Evolutionary conservation across 305 asterid species (phyloP).

Genomic region (Solanum hybrid): DNA sequence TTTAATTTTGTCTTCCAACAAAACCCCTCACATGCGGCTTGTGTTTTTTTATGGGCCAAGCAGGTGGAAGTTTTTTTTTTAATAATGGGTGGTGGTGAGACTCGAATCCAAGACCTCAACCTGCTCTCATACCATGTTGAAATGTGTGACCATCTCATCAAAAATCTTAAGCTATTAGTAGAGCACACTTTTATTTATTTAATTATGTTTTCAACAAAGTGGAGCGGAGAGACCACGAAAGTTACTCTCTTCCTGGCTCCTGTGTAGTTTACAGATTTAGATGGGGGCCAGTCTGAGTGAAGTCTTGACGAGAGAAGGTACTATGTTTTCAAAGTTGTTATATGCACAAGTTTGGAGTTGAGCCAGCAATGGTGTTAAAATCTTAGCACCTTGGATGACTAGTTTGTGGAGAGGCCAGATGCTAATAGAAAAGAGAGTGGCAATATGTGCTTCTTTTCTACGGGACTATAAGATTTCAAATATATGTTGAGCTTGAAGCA

Average conservation of each 20-base stretch:
- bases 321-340: neutral
- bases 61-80: neutral
- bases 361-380: neutral
- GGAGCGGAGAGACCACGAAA: neutral
- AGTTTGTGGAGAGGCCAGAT: neutral
- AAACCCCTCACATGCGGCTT: neutral
- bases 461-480: neutral
- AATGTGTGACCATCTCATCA: neutral
- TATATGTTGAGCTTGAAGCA: neutral
- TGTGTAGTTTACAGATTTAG: neutral
- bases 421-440: neutral
- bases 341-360: neutral
- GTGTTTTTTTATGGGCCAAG: neutral
- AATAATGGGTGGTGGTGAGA: neutral
- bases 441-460: neutral
- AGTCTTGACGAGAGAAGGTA: neutral
- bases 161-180: neutral
- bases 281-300: neutral
- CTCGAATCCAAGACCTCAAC: neutral
- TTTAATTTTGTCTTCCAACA: neutral
- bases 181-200: neutral
- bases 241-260: neutral
- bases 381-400: neutral
- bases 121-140: neutral
- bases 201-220: neutral